Evolutionary conservation across 768 basidiomycete species (phyloP).

Genomic region (Guyanaporus albipodus): DNA sequence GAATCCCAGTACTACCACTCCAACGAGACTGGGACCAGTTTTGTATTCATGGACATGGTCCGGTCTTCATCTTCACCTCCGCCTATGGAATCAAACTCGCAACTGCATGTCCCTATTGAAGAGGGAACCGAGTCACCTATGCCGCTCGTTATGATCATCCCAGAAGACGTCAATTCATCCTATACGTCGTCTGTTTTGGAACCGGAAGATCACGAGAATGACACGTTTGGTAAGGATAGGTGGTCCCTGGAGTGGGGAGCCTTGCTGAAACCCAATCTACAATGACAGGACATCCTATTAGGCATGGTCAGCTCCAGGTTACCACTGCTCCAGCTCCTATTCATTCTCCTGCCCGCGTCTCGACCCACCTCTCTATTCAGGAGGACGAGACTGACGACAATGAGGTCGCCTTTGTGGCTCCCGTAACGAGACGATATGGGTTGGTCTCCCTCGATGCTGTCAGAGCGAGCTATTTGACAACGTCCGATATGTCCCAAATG

Average conservation of each 20-base stretch:
- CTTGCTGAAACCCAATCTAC: not conserved
- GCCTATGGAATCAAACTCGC: constrained; percentile 8
- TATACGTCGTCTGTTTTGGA: constrained; percentile 21
- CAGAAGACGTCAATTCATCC: constrained; percentile 27
- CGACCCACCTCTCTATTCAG: constrained; percentile 23
- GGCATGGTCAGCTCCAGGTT: constrained; percentile 16
- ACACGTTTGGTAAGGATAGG: constrained; percentile 27
- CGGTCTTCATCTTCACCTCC: constrained; percentile 16
- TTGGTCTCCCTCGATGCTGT: constrained; percentile 30
- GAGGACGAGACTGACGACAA: constrained; percentile 5
- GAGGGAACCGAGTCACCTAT: constrained; percentile 1
- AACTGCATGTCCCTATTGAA: constrained; percentile 6
- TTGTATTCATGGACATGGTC: constrained; percentile 17
- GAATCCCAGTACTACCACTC: constrained; percentile 11
- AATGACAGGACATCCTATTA: constrained; percentile 23
- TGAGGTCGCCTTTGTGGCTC: constrained; percentile 5
- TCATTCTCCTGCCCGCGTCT: constrained; percentile 11
- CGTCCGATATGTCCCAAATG: constrained; percentile 57
- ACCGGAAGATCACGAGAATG: constrained; percentile 19
- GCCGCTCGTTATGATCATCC: constrained; percentile 6
- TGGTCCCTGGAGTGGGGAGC: not conserved
- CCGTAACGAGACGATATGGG: constrained; percentile 20
- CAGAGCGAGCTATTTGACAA: constrained; percentile 61
- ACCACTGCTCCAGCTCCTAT: constrained; percentile 9
- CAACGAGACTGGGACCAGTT: constrained; percentile 7